Base-by-base conservation (phyloP, 768 basidiomycete species). In the Neoboletus brunneissimus region DNA sequence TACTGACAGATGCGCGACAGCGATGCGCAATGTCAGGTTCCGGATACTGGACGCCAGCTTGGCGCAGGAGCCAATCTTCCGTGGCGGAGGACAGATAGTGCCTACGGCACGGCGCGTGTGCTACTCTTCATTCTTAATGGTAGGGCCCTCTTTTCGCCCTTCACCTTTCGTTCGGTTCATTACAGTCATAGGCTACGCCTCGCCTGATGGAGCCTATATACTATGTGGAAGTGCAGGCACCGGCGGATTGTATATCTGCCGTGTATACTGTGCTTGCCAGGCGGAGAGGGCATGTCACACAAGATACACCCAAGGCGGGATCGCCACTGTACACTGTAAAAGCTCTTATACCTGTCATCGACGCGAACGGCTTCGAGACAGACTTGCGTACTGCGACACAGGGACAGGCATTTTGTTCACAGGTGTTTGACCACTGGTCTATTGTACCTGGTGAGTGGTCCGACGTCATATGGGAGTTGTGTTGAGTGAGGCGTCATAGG, bases 201-300 rank as follows among this genome's bases (percentile, higher is more conserved):
- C 85, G 94, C 56, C 74, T 97, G 56, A 94, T 96, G 86, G 96
- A 99, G 72, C 97, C 97, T 4, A 87, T 98, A 59, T 98, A 96
- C 79, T 98, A 93, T 69, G 96, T 98, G 52, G 97, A 99, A 73
- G 95, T 99, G n/a, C 96, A 98, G 73, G 92, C 96, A 8, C 97
- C 97, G 9, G 94, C 95, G 18, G 97, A 99, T 70, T 98, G 97
- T 68, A 95, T 99, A 60, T 97, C 97, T 22, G 94, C 95, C 12
- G 95, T 99, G 35, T 98, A 98, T 73, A 97, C 94, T 5, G 97
- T 98, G 44, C 89, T 99, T 51, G 95, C 97, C n/a, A 85, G 97
- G 57, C 88, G 97, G 56, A 85, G 97, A 74, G 97, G 97, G n/a
- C 97, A 99, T 72, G 97, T 99, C 61, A 98, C 96, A 0, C 92